Evolutionary conservation across 2,329 filamentous ascomycete genomes (phyloP).

Genomic region (Keithomyces neogunnii): DNA sequence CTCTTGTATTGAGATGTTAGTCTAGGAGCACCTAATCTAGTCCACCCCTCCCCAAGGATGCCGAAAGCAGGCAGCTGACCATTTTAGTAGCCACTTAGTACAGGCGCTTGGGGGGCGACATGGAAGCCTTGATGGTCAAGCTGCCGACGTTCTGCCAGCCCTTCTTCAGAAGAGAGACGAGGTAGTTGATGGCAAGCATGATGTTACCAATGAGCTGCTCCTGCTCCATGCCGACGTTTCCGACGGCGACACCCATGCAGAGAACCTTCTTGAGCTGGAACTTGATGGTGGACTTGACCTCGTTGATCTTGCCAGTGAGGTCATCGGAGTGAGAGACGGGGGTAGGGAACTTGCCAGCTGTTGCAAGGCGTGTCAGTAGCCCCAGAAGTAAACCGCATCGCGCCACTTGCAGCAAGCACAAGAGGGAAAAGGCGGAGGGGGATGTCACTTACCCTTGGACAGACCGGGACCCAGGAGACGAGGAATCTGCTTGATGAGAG

Average conservation of each 20-base stretch:
- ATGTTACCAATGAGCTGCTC: conserved; percentile 97
- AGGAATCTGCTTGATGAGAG: conserved; percentile 98
- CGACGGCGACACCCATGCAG: conserved; percentile 98
- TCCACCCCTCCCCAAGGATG: not conserved
- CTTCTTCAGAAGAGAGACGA: conserved; percentile 99
- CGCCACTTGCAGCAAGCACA: not conserved
- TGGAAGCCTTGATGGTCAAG: conserved; percentile 99
- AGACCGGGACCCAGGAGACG: conserved; percentile 99
- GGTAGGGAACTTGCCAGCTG: conserved; percentile 98
- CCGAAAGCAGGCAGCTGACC: conserved; percentile 11
- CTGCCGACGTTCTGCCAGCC: conserved; percentile 99
- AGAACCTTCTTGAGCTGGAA: conserved; percentile 99
- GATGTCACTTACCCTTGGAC: conserved; percentile 70
- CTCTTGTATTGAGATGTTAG: conserved; percentile 7
- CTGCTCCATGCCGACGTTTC: conserved; percentile 94
- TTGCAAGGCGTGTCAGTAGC: conserved; percentile 2
- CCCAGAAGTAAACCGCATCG: conserved; percentile 5
- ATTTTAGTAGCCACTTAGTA: conserved; percentile 58
- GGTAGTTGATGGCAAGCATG: conserved; percentile 99
- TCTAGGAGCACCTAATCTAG: conserved; percentile 4
- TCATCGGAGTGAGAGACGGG: conserved; percentile 96
- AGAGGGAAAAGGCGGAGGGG: not conserved
- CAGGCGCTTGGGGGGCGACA: conserved; percentile 96
- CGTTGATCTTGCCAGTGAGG: conserved; percentile 88
- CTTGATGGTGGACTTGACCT: conserved; percentile 99